Base-by-base conservation (phyloP, 495 filamentous ascomycete genomes). In the Penicillium alfredii region DNA sequence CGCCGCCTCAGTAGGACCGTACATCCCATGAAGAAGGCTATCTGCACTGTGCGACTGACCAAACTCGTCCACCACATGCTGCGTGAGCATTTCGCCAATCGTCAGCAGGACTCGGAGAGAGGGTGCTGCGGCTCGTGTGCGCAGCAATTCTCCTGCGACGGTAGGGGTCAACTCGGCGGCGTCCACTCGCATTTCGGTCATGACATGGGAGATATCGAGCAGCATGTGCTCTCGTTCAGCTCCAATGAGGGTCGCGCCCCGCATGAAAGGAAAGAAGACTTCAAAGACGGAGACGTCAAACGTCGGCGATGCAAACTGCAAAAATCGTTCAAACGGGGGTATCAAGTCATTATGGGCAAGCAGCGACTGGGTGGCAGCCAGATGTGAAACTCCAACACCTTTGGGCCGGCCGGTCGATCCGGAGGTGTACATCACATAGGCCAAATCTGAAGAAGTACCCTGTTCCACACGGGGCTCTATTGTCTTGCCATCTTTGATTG, bases 231-330 rank as follows among this genome's bases (percentile, higher is more conserved):
- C 57, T 13, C 86, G 74, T 13, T 72, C 64, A 35, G 82, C 82
- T 30, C 74, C 75, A 27, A 88, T 76, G 5, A 94, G 68, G 0
- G 84, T 88, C 16, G 61, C 63, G 1, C 84, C 82, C 31, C 85
- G 68, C 33, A 77, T 77, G 1, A 87, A 52, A 1, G 87, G 78
- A 49, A 90, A 93, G 64, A 92, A 94, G 5, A 88, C 85, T 51
- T 94, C 87, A 41, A 92, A 92, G 1, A 90, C 77, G 0, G 83
- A 90, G 3, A 93, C 86, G 50, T 94, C 87, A 45, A 94, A 94
- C 0, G 84, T 90, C 0, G 86, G 84, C 6, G 84, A 78, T 0
- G 87, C 86, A 53, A 93, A 93, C 59, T 94, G 87, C 2, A 94
- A 73, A 56, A 92, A 92, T 18, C 86, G 70, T 14, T 66, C 60